These are phyloP conservation scores for Parastagonospora avenae DNA, from an alignment of 2,329 filamentous ascomycete species.

Conservation along the genomic window DNA sequence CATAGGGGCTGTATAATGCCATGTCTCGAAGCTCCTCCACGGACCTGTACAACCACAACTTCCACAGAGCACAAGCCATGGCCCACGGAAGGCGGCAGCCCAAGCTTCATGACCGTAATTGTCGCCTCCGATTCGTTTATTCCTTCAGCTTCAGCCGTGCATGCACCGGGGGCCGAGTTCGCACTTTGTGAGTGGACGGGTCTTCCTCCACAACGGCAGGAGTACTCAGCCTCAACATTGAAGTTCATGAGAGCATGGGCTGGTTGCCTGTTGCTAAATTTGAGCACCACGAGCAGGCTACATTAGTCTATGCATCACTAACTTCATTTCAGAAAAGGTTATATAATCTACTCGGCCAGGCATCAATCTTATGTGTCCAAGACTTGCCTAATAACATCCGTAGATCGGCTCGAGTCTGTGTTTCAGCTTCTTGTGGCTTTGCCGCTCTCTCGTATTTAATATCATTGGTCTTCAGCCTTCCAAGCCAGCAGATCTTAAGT, in stretches of 20 bases:
- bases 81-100: slow-evolving; percentile 8
- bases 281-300: slow-evolving; percentile 17
- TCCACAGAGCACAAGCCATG: slow-evolving; percentile 14
- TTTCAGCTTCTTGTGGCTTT: slow-evolving; percentile 27
- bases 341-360: slow-evolving; percentile 32
- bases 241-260: slow-evolving; percentile 22
- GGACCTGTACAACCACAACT: slow-evolving; percentile 32
- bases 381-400: slow-evolving; percentile 14
- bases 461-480: slow-evolving; percentile 8
- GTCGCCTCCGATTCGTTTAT: slow-evolving; percentile 20
- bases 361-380: slow-evolving; percentile 9
- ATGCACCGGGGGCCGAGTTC: slow-evolving; percentile 16
- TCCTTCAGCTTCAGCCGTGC: slow-evolving; percentile 8
- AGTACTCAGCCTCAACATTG: slow-evolving; percentile 33
- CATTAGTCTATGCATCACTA: slow-evolving; percentile 20
- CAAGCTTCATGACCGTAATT: slow-evolving; percentile 13
- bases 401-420: slow-evolving; percentile 9
- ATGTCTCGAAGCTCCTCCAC: slow-evolving; percentile 9
- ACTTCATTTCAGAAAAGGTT: slow-evolving; percentile 28
- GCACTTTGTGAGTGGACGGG: slow-evolving; percentile 13
- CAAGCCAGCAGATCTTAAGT: slow-evolving; percentile 7
- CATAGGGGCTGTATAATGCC: slow-evolving; percentile 16
- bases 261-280: slow-evolving; percentile 29
- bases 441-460: slow-evolving; percentile 15
- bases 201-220: slow-evolving; percentile 28